Evolutionary conservation across 768 basidiomycete species (phyloP).

Genomic region (Tulasnella sp.): DNA sequence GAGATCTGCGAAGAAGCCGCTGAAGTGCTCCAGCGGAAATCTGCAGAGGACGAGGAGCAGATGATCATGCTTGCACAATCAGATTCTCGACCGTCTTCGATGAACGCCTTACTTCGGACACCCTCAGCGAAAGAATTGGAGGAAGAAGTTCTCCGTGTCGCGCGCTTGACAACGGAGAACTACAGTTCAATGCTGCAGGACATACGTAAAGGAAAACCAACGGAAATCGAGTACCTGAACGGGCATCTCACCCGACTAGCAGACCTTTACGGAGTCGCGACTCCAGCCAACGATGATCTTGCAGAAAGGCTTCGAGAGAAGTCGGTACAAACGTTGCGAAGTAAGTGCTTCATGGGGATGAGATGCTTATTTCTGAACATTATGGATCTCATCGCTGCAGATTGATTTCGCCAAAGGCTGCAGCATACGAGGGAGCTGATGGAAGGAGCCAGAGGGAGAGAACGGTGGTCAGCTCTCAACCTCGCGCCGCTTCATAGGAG

Average conservation of each 20-base stretch:
- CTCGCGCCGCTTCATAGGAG: no score
- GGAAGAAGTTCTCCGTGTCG: conserved; percentile 52
- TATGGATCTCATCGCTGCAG: not conserved
- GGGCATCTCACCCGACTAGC: conserved; percentile 71
- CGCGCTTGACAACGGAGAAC: conserved; percentile 52
- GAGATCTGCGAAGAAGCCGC: conserved; percentile 68
- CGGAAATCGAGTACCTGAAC: conserved; percentile 77
- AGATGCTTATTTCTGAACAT: not conserved
- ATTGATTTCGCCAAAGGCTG: not conserved
- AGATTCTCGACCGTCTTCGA: not conserved
- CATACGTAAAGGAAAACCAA: conserved; percentile 50
- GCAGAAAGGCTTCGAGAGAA: conserved; percentile 27
- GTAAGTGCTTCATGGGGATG: not conserved
- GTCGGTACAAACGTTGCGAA: conserved; percentile 21
- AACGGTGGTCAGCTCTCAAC: no score
- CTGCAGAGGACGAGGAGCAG: conserved; percentile 23
- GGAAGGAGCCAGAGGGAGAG: no score
- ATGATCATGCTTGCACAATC: not conserved
- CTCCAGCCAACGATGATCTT: conserved; percentile 38
- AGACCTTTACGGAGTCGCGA: conserved; percentile 45
- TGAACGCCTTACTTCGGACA: conserved; percentile 28
- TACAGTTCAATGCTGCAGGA: conserved; percentile 78
- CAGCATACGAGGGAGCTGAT: not conserved
- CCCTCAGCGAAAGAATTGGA: conserved; percentile 43
- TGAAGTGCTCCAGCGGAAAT: conserved; percentile 42